Evolutionary conservation across 139 green algal species (phyloP).

Genomic region (Asterochloris sp.): DNA sequence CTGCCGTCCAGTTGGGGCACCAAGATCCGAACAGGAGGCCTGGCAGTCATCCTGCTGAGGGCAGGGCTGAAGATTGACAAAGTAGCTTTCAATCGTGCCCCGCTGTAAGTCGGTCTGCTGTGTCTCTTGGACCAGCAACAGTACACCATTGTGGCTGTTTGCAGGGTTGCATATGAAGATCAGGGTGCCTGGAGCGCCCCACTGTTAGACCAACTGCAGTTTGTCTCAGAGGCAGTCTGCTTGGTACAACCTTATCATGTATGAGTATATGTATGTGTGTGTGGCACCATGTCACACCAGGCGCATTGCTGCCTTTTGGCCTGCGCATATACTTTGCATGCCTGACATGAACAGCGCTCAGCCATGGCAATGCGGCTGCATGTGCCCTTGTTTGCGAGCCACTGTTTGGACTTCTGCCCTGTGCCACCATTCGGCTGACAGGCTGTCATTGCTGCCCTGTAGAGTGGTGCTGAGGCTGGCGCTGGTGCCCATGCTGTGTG

Average conservation of each 20-base stretch:
- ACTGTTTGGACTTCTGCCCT: background rate
- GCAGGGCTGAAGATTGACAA: slow-evolving; percentile 27
- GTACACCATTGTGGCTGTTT: background rate
- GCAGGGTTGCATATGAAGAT: background rate
- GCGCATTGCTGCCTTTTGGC: no score
- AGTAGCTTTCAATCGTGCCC: slow-evolving; percentile 5
- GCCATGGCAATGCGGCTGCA: no score
- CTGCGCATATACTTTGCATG: no score
- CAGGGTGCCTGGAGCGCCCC: no score
- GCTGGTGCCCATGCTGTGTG: slow-evolving; percentile 19
- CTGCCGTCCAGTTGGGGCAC: slow-evolving; percentile 29
- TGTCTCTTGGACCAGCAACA: background rate
- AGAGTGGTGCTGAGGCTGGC: slow-evolving; percentile 10
- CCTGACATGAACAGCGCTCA: no score
- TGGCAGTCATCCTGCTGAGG: slow-evolving; percentile 41
- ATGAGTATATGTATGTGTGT: no score
- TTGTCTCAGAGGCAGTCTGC: no score
- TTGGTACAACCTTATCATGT: no score
- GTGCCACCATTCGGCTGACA: no score
- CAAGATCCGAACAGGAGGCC: slow-evolving; percentile 29
- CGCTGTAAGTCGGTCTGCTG: no score
- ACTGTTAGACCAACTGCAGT: background rate
- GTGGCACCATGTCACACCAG: no score
- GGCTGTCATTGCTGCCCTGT: background rate
- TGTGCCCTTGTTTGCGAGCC: no score